Conservation (phyloP, 257 asterid genomes). For the Solanum dulcamara region DNA sequence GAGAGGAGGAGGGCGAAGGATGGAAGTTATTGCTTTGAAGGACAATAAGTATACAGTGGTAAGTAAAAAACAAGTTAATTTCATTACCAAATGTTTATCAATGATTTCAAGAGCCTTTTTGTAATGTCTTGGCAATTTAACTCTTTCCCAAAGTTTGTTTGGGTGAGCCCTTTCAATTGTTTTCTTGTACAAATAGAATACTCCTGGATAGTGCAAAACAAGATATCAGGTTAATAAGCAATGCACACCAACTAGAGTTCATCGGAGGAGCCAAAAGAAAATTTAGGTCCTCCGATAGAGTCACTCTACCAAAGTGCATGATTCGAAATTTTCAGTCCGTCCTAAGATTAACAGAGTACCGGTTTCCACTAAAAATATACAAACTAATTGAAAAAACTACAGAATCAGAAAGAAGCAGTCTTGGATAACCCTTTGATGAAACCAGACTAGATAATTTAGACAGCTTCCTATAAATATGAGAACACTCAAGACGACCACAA, state of each 20-base stretch:
- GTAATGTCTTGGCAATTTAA: constrained; percentile 83
- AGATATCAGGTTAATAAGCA: background rate
- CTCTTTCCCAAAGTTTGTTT: constrained; percentile 91
- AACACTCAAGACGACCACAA: background rate
- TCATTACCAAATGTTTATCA: constrained; percentile 84
- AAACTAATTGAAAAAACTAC: background rate
- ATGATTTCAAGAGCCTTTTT: constrained; percentile 83
- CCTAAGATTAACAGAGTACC: background rate
- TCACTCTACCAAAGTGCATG: background rate
- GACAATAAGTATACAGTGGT: background rate
- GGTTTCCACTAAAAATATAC: background rate
- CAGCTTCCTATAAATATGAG: background rate
- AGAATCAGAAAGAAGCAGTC: background rate
- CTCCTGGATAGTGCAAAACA: constrained; percentile 42
- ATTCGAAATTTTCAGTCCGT: background rate
- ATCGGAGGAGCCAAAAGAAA: background rate
- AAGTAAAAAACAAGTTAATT: background rate
- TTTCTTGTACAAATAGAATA: constrained; percentile 88
- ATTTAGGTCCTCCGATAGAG: background rate
- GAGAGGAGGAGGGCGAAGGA: background rate
- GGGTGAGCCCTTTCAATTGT: constrained; percentile 99
- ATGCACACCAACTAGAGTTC: background rate
- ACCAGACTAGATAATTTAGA: background rate
- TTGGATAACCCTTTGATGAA: background rate
- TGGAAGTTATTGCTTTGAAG: background rate